Percentiles rank a stretch among this genome's conserved stretches.
phyloP scores from a whole-genome alignment of 176 grass and related monocot species.

The Eremochloa ophiuroides region DNA sequence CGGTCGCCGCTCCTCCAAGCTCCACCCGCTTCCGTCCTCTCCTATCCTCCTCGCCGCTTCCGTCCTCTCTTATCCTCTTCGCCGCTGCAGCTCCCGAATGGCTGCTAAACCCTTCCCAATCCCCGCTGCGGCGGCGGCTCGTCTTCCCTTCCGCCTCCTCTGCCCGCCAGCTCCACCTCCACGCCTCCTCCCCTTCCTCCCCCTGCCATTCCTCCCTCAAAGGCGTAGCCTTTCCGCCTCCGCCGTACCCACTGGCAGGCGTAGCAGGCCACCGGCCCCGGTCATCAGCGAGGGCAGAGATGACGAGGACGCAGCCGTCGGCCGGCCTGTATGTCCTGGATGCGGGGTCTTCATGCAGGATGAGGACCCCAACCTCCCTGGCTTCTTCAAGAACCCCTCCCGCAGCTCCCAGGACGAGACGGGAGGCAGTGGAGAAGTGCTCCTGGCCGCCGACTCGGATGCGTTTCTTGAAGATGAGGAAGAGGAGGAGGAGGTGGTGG shows the following conservation, averaged over 20 bases:
- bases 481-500: not conserved
- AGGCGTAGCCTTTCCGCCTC: not conserved
- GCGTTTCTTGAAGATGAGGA: conserved; percentile 34
- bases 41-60: too few relatives aligned
- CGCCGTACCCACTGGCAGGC: conserved; percentile 9
- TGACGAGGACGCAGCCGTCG: not conserved
- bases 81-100: conserved; percentile 10
- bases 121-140: not conserved
- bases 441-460: not conserved
- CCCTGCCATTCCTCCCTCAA: not conserved
- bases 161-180: not conserved
- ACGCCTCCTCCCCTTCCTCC: not conserved
- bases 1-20: too few relatives aligned
- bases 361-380: conserved; percentile 61
- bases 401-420: conserved; percentile 24
- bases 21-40: too few relatives aligned
- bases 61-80: conserved; percentile 33
- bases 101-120: conserved; percentile 34
- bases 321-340: conserved; percentile 57
- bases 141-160: conserved; percentile 14
- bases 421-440: not conserved
- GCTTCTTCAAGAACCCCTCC: conserved; percentile 74
- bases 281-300: conserved; percentile 49
- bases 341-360: conserved; percentile 97
- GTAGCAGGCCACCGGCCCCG: not conserved